Percentiles rank a stretch among this genome's conserved stretches.
phyloP scores from a whole-genome alignment of 352 stramenopile species.

The Phytophthora melonis region DNA sequence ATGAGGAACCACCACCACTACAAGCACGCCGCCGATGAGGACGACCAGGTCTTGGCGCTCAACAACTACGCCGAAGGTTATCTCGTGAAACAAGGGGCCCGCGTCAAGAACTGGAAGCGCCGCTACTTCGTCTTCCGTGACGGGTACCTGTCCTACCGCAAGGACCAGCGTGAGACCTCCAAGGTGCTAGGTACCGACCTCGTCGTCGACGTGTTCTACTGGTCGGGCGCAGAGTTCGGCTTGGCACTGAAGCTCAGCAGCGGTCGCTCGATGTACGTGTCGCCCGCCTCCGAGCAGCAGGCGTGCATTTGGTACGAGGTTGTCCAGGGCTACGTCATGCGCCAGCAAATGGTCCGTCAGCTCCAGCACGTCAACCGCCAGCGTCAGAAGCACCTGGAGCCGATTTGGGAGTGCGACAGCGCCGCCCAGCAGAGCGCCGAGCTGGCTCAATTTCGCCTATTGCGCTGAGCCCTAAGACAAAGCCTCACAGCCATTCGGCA shows the following conservation, averaged over 20 bases:
- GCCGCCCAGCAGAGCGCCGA: slow-evolving; percentile 37
- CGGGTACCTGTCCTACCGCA: slow-evolving; percentile 67
- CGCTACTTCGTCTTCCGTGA: slow-evolving; percentile 85
- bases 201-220: slow-evolving; percentile 64
- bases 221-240: slow-evolving; percentile 55
- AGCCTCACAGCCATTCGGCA: background rate
- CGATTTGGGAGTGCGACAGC: slow-evolving; percentile 50
- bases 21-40: slow-evolving; percentile 33
- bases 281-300: slow-evolving; percentile 61
- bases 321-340: slow-evolving; percentile 57
- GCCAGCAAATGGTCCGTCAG: slow-evolving; percentile 45
- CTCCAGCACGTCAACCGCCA: slow-evolving; percentile 50
- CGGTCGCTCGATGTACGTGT: slow-evolving; percentile 57
- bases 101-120: slow-evolving; percentile 81
- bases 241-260: slow-evolving; percentile 60
- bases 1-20: slow-evolving; percentile 32
- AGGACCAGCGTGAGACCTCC: slow-evolving; percentile 60
- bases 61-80: slow-evolving; percentile 78
- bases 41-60: slow-evolving; percentile 55
- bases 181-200: slow-evolving; percentile 60
- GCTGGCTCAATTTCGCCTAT: slow-evolving; percentile 28
- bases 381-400: slow-evolving; percentile 50
- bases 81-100: slow-evolving; percentile 69
- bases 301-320: slow-evolving; percentile 73
- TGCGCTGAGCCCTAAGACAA: slow-evolving; percentile 13